phyloP scores from a whole-genome alignment of 306 rosid species.

The Prunus mira region DNA sequence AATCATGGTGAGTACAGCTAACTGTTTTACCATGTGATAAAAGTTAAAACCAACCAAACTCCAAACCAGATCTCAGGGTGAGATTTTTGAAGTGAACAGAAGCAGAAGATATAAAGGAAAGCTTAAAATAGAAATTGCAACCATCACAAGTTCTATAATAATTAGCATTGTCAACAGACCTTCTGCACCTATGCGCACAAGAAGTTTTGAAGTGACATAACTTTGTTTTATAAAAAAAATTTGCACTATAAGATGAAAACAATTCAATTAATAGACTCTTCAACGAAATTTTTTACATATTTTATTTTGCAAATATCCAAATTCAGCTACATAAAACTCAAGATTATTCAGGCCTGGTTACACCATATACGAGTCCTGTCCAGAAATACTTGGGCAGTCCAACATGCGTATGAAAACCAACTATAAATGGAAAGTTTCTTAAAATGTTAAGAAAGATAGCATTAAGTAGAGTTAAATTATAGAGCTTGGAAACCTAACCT shows the following conservation, averaged over 20 bases:
- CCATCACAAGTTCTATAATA: background rate
- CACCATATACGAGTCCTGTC: background rate
- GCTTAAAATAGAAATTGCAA: background rate
- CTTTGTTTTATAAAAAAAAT: background rate
- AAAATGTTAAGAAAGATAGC: slow-evolving; percentile 3
- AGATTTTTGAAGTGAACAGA: too few relatives aligned
- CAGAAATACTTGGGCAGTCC: background rate
- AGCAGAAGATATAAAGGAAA: too few relatives aligned
- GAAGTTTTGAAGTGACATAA: background rate
- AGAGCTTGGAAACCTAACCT: slow-evolving; percentile 45
- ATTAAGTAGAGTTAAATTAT: background rate
- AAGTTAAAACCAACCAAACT: too few relatives aligned
- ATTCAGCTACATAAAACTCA: background rate
- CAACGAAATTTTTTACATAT: background rate
- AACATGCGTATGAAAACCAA: background rate
- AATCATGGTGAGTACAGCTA: too few relatives aligned
- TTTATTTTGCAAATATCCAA: background rate
- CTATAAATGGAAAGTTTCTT: background rate
- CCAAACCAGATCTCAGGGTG: too few relatives aligned
- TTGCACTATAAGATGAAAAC: background rate
- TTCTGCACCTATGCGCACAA: background rate
- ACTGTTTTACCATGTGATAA: too few relatives aligned
- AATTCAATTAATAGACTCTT: background rate
- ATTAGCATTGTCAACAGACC: background rate
- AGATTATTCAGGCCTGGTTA: background rate